Evolutionary conservation across 1,139 yeast genomes (phyloP).

Genomic region (Yamadazyma atlantica): DNA sequence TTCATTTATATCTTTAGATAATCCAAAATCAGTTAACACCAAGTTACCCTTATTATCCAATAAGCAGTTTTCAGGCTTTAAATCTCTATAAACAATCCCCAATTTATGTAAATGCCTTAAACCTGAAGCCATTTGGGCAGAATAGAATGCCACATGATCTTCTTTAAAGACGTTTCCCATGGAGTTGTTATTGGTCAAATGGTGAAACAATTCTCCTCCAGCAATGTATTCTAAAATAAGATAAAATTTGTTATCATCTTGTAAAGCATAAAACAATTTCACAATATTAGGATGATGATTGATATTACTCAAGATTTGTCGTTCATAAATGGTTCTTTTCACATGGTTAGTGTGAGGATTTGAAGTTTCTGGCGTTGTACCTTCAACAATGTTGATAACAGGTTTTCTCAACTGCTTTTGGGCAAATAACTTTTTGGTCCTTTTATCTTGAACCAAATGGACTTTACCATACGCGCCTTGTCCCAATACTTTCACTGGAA

Average conservation of each 20-base stretch:
- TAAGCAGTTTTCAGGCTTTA: constrained; percentile 89
- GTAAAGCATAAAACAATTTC: constrained; percentile 34
- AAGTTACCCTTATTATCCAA: constrained; percentile 74
- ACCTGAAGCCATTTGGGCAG: constrained; percentile 36
- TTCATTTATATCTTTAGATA: constrained; percentile 65
- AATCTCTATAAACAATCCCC: constrained; percentile 59
- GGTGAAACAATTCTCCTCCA: constrained; percentile 39
- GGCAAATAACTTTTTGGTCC: constrained; percentile 36
- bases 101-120: constrained; percentile 29
- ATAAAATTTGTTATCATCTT: constrained; percentile 33
- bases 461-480: constrained; percentile 47
- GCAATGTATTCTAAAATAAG: constrained; percentile 35
- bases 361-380: constrained; percentile 9
- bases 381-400: constrained; percentile 18
- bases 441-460: constrained; percentile 34
- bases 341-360: constrained; percentile 14
- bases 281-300: constrained; percentile 44
- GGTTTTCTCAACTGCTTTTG: constrained; percentile 44
- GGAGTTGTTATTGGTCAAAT: constrained; percentile 26
- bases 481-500: constrained; percentile 40
- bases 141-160: constrained; percentile 34
- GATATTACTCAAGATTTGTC: constrained; percentile 61
- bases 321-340: constrained; percentile 67
- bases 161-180: constrained; percentile 29
- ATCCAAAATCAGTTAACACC: constrained; percentile 85